Conservation (phyloP, 2,329 filamentous ascomycete genomes). For the Cladosporium sp. region DNA sequence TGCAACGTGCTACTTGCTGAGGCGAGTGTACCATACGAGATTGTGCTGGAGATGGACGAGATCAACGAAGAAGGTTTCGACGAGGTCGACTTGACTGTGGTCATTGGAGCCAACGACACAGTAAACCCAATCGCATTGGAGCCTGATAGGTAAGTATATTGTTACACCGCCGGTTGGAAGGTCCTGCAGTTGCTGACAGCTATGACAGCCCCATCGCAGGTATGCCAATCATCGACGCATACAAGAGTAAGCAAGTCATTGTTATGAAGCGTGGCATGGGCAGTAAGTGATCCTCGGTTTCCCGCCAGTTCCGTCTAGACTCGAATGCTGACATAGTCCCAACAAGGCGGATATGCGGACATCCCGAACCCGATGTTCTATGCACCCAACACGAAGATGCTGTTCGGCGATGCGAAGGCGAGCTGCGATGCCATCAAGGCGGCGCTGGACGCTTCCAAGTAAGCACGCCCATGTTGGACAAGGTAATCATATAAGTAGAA, state of each 20-base stretch:
- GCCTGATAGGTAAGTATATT: slow-evolving; percentile 48
- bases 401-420: slow-evolving; percentile 83
- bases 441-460: slow-evolving; percentile 22
- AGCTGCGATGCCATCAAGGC: slow-evolving; percentile 32
- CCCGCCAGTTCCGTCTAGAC: neutral
- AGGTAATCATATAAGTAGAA: neutral
- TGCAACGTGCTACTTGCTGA: slow-evolving; percentile 89
- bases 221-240: slow-evolving; percentile 88
- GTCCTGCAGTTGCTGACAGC: slow-evolving; percentile 11
- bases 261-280: slow-evolving; percentile 92
- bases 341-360: slow-evolving; percentile 52
- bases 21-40: slow-evolving; percentile 83
- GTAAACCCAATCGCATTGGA: slow-evolving; percentile 88
- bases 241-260: slow-evolving; percentile 90
- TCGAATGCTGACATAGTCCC: slow-evolving; percentile 29
- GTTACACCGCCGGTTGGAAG: neutral
- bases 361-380: slow-evolving; percentile 93
- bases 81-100: slow-evolving; percentile 79
- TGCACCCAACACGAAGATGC: slow-evolving; percentile 84
- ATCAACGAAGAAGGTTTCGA: slow-evolving; percentile 82
- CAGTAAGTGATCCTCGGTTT: slow-evolving; percentile 39
- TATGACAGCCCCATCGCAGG: slow-evolving; percentile 69
- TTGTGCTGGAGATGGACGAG: slow-evolving; percentile 92
- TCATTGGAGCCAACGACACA: slow-evolving; percentile 89
- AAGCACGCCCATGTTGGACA: neutral